These are phyloP conservation scores for Letharia columbiana DNA, from an alignment of 495 filamentous ascomycete genomes.

Conservation along the genomic window DNA sequence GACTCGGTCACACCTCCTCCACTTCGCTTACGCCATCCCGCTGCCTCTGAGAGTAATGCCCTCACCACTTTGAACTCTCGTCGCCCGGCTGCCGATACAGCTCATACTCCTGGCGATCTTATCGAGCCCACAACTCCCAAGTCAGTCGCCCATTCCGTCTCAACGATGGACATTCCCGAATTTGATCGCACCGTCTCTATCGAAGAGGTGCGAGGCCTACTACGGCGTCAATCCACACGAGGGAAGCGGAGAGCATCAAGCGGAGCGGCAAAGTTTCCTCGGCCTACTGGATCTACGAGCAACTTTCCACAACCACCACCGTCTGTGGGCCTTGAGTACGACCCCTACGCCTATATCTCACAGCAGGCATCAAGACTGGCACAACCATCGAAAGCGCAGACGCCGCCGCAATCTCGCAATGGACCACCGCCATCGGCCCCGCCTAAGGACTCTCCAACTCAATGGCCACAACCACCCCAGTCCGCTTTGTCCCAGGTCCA, in stretches of 20 bases:
- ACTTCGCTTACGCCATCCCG: slow-evolving; percentile 30
- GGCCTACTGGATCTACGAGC: neutral
- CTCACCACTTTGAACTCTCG: slow-evolving; percentile 39
- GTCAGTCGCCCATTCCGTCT: slow-evolving; percentile 13
- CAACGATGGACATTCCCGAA: slow-evolving; percentile 15
- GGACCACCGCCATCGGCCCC: slow-evolving; percentile 12
- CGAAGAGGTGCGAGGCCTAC: slow-evolving; percentile 31
- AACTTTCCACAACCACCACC: slow-evolving; percentile 6
- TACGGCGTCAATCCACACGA: slow-evolving; percentile 33
- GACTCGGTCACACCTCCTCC: slow-evolving; percentile 25
- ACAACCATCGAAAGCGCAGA: neutral
- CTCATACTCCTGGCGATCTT: slow-evolving; percentile 26
- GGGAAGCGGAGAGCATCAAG: slow-evolving; percentile 31
- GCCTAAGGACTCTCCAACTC: slow-evolving; percentile 16
- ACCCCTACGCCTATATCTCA: slow-evolving; percentile 14
- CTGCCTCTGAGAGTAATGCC: slow-evolving; percentile 36
- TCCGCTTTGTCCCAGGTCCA: slow-evolving; percentile 6
- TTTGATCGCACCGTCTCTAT: slow-evolving; percentile 27
- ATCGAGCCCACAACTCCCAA: slow-evolving; percentile 19
- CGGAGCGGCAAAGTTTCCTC: slow-evolving; percentile 12
- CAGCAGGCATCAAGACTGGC: neutral
- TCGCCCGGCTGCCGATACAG: slow-evolving; percentile 33
- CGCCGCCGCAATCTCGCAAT: slow-evolving; percentile 2
- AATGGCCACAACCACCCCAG: neutral
- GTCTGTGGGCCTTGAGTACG: slow-evolving; percentile 16